Base-by-base conservation (phyloP, 1,284 basidiomycete species). In the Laetiporus sulphureus region DNA sequence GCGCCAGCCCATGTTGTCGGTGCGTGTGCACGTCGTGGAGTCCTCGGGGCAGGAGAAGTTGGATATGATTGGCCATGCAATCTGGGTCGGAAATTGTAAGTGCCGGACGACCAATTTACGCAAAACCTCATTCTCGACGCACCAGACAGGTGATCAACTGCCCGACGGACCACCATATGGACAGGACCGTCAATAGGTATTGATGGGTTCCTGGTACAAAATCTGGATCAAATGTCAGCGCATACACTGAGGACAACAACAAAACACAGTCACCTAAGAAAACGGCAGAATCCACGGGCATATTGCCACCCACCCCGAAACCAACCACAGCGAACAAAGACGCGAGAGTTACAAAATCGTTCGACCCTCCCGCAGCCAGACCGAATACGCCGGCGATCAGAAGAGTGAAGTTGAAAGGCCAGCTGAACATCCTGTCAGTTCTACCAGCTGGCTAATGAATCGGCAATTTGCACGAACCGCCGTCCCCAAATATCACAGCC, bases 101-200 rank as follows among this genome's bases (percentile, higher is more conserved):
- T 25, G 53, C 59, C 3, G 47, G 25, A 22, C n/a, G n/a, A n/a
- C n/a, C n/a, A n/a, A n/a, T n/a, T n/a, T n/a, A n/a, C n/a, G n/a
- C n/a, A n/a, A n/a, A n/a, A n/a, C n/a, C n/a, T n/a, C n/a, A n/a
- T n/a, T n/a, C n/a, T n/a, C 40, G 12, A 63, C 74, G 48, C 57
- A 86, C 71, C 53, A 86, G 57, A 63, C 77, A 74, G 32, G 72
- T 71, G 38, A 86, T 48, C 30, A 87, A 66, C 60, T 80, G 72
- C 44, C 84, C 76, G 51, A 84, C 68, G 3, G 73, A 72, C 81
- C 82, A 86, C 78, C 77, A 86, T 18, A 83, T 75, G 0, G 79
- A 79, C 5, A 86, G 65, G 16, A 83, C 62, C 0, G 83, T 83
- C 15, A 85, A 61, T 7, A 84, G 69, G 49, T 80, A 84, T 46